phyloP scores from a whole-genome alignment of 1,284 basidiomycete species.

The Cutaneotrichosporon mucoides region DNA sequence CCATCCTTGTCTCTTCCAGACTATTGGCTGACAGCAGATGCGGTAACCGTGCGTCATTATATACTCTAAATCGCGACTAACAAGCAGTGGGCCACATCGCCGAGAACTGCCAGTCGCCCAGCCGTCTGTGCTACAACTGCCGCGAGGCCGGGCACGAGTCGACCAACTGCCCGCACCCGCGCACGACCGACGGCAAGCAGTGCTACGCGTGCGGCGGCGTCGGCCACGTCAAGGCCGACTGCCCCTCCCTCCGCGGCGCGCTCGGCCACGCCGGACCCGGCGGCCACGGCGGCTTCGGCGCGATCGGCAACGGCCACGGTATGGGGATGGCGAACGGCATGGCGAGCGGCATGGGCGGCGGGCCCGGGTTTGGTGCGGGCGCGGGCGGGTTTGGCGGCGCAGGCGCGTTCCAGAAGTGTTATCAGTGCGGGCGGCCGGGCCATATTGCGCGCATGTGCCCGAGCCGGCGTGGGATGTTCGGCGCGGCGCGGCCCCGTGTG shows the following conservation, averaged over 20 bases:
- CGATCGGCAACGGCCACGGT: constrained; percentile 1
- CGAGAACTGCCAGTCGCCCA: constrained; percentile 78
- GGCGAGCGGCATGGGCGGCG: too few species aligned
- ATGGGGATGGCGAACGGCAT: not conserved
- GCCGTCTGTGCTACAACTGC: constrained; percentile 88
- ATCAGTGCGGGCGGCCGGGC: constrained; percentile 49
- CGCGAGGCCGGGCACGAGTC: constrained; percentile 85
- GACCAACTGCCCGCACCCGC: constrained; percentile 75
- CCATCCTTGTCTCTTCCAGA: not conserved
- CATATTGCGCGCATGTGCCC: constrained; percentile 44
- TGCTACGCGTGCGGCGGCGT: constrained; percentile 74
- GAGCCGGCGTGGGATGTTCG: constrained; percentile 13
- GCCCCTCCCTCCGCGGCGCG: constrained; percentile 65
- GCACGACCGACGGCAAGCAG: constrained; percentile 69
- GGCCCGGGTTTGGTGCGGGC: too few species aligned
- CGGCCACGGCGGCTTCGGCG: constrained; percentile 50
- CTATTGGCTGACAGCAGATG: constrained; percentile 21
- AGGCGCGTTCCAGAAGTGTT: constrained; percentile 54
- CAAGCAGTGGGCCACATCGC: constrained; percentile 74
- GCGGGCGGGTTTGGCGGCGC: not conserved
- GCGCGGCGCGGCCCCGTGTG: constrained; percentile 8
- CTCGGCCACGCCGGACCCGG: constrained; percentile 49
- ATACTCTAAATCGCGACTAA: not conserved
- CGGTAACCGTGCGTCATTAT: constrained; percentile 32
- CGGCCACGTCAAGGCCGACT: constrained; percentile 64